Evolutionary conservation across 1,284 basidiomycete species (phyloP), one percentile per base, ranked within the genome.

Genomic region (Porodaedalea pini): DNA sequence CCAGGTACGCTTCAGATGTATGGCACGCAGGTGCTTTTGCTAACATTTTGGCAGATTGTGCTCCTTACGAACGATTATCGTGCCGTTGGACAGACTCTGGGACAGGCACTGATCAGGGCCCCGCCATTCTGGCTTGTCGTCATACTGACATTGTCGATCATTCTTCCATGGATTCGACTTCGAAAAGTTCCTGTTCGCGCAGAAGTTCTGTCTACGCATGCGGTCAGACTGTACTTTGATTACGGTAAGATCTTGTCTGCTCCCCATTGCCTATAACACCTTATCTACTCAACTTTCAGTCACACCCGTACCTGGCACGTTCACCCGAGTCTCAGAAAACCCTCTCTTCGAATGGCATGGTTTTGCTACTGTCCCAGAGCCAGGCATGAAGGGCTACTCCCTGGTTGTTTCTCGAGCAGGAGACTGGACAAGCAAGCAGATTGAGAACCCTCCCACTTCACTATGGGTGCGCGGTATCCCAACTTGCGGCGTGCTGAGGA

Each of bases 281-380:
- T 29, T 31, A 47, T 27, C 43, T 59, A 17, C 50, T 23, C 37
- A 59, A n/a, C 31, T 43, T 11, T 27, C 57, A 71, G 71, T 69
- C 25, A 80, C 78, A 0, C 78, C 82, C 7, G 73, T 73, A 49
- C 69, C 82, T 43, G 81, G 81, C 23, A 79, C 77, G 65, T 81
- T 81, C 66, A 76, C 76, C 19, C 76, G 81, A 54, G 71, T 85
- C 58, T 80, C 81, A 2, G 73, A 77, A 27, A 72, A 70, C 57
- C 82, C 82, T 13, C 71, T 82, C 44, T 67, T 76, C 36, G 82
- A 85, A 68, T 85, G 82, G 82, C 82, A 84, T 59, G 78, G 78
- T 8, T 84, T 85, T 64, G 82, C 81, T 2, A 81, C 79, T 11
- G 73, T 82, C 32, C 71, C 77, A 2, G 76, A 77, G 51, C 79